Evolutionary conservation across 2,329 filamentous ascomycete species (phyloP), one percentile per base, ranked within the genome.

Genomic region (Albifimbria verrucaria): DNA sequence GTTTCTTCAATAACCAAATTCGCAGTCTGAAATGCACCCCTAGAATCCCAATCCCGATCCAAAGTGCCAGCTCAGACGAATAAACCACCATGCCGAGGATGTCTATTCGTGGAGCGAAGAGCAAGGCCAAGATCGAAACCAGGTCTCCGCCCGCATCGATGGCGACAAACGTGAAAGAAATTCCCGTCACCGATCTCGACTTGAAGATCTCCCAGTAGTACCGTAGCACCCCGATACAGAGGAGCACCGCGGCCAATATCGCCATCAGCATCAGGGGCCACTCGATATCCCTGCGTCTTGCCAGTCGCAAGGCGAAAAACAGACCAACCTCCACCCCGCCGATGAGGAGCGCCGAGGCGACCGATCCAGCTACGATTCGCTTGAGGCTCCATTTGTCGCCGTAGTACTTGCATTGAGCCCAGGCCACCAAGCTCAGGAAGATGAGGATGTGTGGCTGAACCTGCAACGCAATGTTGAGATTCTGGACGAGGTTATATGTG

Each of bases 371-470:
- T 5, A 28, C 12, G 3, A 48, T 43, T n/a, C 47, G 44, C 9
- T 21, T 23, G 20, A 54, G 49, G 12, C 18, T 41, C 56, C 54
- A 57, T 17, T 48, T 20, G 17, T 52, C 36, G 22, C 54, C 57
- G 49, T 68, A 69, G 56, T 69, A 64, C 15, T 59, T 55, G 56
- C 66, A 68, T 50, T 70, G 67, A 2, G 56, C 50, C 65, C 65
- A 69, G 2, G 66, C 65, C 5, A 63, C 52, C 5, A 69, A 55
- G 51, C 66, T 68, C 18, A 68, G 57, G 10, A 64, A 51, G 10
- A 62, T 68, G 47, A 70, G 57, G 21, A 70, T 65, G 51, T 70
- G 62, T 2, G 67, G 66, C 49, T 70, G 67, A 11, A 68, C 60
- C 21, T 61, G 60, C 17, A 69, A 55, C 11, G 67, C 66, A 17